phyloP scores from a whole-genome alignment of 2,329 filamentous ascomycete species.

The Nigrospora oryzae region DNA sequence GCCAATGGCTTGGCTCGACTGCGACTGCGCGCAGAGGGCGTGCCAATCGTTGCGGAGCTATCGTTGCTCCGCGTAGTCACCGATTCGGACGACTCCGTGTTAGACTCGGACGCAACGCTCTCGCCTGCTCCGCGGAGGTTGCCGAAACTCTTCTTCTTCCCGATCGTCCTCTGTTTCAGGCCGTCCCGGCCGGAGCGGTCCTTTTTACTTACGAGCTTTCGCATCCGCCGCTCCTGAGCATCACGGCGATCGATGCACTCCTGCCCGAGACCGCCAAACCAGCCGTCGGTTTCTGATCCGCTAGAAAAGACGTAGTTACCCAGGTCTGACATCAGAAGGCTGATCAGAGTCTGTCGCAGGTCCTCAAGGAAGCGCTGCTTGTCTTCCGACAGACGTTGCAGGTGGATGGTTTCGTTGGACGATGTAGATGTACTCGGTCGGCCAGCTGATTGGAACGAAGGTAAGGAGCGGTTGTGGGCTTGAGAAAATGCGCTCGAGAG shows the following conservation, averaged over 20 bases:
- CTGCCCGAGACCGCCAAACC: conserved; percentile 66
- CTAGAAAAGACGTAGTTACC: conserved; percentile 78
- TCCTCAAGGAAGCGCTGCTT: conserved; percentile 73
- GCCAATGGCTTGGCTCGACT: conserved; percentile 22
- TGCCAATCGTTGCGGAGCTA: conserved; percentile 30
- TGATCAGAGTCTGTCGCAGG: conserved; percentile 71
- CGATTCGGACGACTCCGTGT: conserved; percentile 27
- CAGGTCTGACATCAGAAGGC: conserved; percentile 80
- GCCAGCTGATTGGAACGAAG: conserved; percentile 37
- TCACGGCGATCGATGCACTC: conserved; percentile 57
- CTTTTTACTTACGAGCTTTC: conserved; percentile 29
- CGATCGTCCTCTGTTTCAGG: conserved; percentile 42
- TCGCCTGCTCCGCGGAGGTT: conserved; percentile 49
- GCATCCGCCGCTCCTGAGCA: conserved; percentile 38
- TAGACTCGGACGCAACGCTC: conserved; percentile 18
- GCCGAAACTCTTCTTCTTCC: conserved; percentile 62
- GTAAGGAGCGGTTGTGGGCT: conserved; percentile 28
- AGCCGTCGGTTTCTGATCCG: conserved; percentile 87
- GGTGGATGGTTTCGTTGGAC: conserved; percentile 57
- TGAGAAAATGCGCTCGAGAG: conserved; percentile 41
- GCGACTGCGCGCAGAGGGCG: conserved; percentile 20
- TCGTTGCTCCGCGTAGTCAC: conserved; percentile 30
- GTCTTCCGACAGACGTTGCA: conserved; percentile 54
- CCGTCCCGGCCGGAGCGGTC: conserved; percentile 33
- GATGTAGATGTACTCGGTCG: conserved; percentile 60